Evolutionary conservation across 2,329 filamentous ascomycete species (phyloP), one percentile per base, ranked within the genome.

Genomic region (Xylariomycetidae sp.): DNA sequence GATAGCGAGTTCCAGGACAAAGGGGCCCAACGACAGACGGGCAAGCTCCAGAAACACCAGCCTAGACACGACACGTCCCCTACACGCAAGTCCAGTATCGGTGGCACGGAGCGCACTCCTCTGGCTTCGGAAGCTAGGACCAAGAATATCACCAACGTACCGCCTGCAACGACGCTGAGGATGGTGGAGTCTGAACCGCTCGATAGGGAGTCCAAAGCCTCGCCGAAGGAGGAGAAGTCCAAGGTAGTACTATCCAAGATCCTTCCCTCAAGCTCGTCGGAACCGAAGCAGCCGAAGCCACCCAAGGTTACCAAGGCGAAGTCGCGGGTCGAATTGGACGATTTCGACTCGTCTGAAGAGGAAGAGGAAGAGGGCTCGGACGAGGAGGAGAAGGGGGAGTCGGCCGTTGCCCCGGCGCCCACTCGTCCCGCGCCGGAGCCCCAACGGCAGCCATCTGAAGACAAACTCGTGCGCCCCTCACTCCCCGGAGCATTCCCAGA

Each of bases 21-120:
- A 49, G 34, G 43, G 15, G 61, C 69, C 8, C 76, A 81, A 44
- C 68, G 77, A 39, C 68, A 74, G 35, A 59, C 74, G 4, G 77
- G 74, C 61, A 88, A 86, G 56, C 64, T 87, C 32, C 82, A 86
- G 50, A 88, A 88, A 57, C 71, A 73, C 35, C 72, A 72, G 37
- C 70, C 74, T 1, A 57, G 69, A 30, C 57, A 50, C 8, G 71
- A 74, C 35, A 58, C 65, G 6, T 71, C 68, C 5, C 62, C 66
- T 10, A 63, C 61, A 14, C 58, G 61, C 18, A 73, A 67, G 47
- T 38, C 48, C 18, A 48, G 52, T 28, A 52, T 54, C 17, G 43
- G 57, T 4, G 62, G 58, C 19, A 50, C 61, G 39, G 66, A 71
- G 35, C 58, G 66, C 15, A 40, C 37, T 9, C 43, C 40, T 25